Evolutionary conservation across 2,329 filamentous ascomycete species (phyloP).

Genomic region (Cordyceps pruinosa): DNA sequence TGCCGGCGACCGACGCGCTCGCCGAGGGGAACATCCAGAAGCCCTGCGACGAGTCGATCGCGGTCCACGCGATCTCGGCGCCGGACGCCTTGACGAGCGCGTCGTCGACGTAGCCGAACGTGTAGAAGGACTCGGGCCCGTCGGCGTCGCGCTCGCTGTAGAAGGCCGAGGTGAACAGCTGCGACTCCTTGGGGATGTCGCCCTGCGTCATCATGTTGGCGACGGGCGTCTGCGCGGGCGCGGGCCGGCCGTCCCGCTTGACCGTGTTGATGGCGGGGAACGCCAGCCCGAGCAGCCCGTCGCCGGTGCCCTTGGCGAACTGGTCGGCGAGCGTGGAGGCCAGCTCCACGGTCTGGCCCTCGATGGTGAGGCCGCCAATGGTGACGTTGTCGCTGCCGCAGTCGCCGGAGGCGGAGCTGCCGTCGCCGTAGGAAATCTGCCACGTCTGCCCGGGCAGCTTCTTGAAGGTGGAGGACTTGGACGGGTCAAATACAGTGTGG

Average conservation of each 20-base stretch:
- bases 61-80: slow-evolving; percentile 49
- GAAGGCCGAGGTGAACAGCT: slow-evolving; percentile 63
- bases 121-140: slow-evolving; percentile 38
- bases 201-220: slow-evolving; percentile 23
- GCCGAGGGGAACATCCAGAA: slow-evolving; percentile 47
- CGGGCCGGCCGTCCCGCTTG: slow-evolving; percentile 18
- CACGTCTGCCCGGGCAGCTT: slow-evolving; percentile 31
- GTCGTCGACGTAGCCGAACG: slow-evolving; percentile 64
- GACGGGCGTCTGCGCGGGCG: slow-evolving; percentile 37
- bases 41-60: slow-evolving; percentile 55
- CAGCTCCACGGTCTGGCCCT: slow-evolving; percentile 36
- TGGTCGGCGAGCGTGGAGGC: slow-evolving; percentile 34
- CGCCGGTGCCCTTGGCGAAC: slow-evolving; percentile 40
- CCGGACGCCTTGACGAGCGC: slow-evolving; percentile 51
- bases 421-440: slow-evolving; percentile 39
- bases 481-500: slow-evolving; percentile 33
- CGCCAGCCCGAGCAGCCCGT: slow-evolving; percentile 23
- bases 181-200: slow-evolving; percentile 13
- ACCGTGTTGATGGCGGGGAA: slow-evolving; percentile 39
- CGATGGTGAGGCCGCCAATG: slow-evolving; percentile 35
- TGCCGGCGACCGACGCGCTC: slow-evolving; percentile 18
- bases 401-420: slow-evolving; percentile 36
- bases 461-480: slow-evolving; percentile 31
- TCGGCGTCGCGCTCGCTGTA: slow-evolving; percentile 35
- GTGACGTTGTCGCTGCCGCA: slow-evolving; percentile 38